These are phyloP conservation scores for Acanthamoeba castellanii DNA, from an alignment of 208 protist genomes.

Conservation along the genomic window DNA sequence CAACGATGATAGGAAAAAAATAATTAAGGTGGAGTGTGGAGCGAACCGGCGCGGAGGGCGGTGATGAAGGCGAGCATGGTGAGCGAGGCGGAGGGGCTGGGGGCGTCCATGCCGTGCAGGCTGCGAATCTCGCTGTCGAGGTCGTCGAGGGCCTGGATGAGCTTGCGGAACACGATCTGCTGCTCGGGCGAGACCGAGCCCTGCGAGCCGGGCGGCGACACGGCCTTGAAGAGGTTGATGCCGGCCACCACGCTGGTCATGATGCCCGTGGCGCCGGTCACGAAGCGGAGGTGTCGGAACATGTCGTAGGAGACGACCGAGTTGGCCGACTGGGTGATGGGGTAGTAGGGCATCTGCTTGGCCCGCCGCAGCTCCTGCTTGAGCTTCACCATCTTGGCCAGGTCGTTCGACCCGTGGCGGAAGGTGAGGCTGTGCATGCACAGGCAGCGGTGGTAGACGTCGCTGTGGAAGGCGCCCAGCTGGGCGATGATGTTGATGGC, in stretches of 20 bases:
- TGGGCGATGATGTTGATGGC: conserved; percentile 67
- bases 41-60: conserved; percentile 49
- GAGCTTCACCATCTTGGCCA: conserved; percentile 58
- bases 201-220: neutral
- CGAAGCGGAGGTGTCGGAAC: conserved; percentile 48
- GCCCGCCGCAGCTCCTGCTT: conserved; percentile 51
- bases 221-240: conserved; percentile 55
- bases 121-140: conserved; percentile 39
- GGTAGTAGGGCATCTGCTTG: conserved; percentile 67
- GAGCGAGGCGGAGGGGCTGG: neutral
- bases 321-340: conserved; percentile 1
- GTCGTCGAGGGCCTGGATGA: conserved; percentile 60
- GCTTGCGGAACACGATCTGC: conserved; percentile 38
- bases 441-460: conserved; percentile 63
- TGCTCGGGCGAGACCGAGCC: neutral
- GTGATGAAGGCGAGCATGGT: conserved; percentile 68
- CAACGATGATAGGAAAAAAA: neutral
- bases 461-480: conserved; percentile 60
- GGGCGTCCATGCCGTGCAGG: neutral
- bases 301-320: conserved; percentile 29
- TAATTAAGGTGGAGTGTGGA: neutral
- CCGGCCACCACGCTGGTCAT: conserved; percentile 67
- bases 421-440: conserved; percentile 71
- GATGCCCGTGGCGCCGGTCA: conserved; percentile 38
- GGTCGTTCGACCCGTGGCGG: conserved; percentile 15